phyloP scores from a whole-genome alignment of 495 filamentous ascomycete genomes.

The Pyrenopolyporus hunteri region DNA sequence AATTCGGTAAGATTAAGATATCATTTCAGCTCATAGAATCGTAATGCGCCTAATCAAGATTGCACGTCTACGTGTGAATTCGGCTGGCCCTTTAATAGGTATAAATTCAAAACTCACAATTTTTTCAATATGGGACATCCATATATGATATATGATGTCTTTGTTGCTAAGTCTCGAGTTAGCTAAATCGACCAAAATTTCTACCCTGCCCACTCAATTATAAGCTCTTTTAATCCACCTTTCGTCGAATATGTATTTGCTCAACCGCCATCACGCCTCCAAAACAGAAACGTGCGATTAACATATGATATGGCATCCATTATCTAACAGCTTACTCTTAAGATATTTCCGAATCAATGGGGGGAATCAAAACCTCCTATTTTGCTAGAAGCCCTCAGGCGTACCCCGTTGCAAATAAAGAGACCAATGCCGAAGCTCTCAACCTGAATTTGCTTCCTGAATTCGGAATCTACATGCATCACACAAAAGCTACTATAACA shows the following conservation, averaged over 20 bases:
- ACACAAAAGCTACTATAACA: not conserved
- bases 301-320: slow-evolving; percentile 3
- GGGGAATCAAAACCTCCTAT: not conserved
- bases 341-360: not conserved
- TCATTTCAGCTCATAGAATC: no score
- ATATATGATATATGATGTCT: no score
- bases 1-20: no score
- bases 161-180: no score
- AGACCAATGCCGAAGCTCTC: not conserved
- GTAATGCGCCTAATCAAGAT: no score
- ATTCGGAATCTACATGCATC: not conserved
- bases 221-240: not conserved
- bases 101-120: no score
- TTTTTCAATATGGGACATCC: no score
- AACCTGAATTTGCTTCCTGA: not conserved
- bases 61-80: no score
- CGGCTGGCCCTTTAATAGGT: no score
- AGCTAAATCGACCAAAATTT: no score
- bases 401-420: not conserved
- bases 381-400: not conserved
- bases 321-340: slow-evolving; percentile 3
- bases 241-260: not conserved
- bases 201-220: no score
- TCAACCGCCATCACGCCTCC: not conserved
- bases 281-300: no score